Evolutionary conservation across 2,329 filamentous ascomycete species (phyloP), one percentile per base, ranked within the genome.

Genomic region (Penicillium sp.): DNA sequence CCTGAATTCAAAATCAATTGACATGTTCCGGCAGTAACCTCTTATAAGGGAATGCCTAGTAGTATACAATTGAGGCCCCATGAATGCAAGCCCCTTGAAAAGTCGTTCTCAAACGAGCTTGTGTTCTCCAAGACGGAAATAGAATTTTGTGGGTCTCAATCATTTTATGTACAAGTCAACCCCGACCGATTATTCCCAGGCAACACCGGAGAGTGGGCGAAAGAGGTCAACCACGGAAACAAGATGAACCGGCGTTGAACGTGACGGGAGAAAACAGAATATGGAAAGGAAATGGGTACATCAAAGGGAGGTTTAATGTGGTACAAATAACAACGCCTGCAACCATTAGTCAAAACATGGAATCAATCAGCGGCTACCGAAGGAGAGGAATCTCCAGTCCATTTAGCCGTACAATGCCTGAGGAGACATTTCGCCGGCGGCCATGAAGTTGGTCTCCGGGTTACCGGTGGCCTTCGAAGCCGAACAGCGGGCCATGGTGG

Each of bases 401-500:
- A 54, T 64, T 65, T 68, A 74, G 61, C 73, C 74, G 67, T 76
- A 75, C 60, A 73, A 58, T 52, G 73, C 69, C 60, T 76, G 73
- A 10, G 73, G 69, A 63, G 73, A 73, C 63, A 77, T 78, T 64
- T 80, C 79, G 56, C 89, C 90, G 22, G 88, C 82, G 53, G 89
- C 89, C 87, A 92, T 89, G 65, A 91, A 85, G 78, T 92, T 91
- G 54, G 87, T 92, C 75, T 90, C 82, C 56, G 89, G 85, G 78
- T 92, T 90, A 59, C 88, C 87, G 10, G 87, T 87, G 57, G 89
- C 90, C 84, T 97, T 98, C 65, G 93, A 90, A 52, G 91, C 93
- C 49, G 92, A 96, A 83, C 92, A 97, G 73, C 95, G 90, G 59
- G 95, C 95, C 95, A 99, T 99, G 57, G 95, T 99, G 51, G 95